phyloP scores from a whole-genome alignment of 495 filamentous ascomycete species.

The Geopyxis carbonaria region DNA sequence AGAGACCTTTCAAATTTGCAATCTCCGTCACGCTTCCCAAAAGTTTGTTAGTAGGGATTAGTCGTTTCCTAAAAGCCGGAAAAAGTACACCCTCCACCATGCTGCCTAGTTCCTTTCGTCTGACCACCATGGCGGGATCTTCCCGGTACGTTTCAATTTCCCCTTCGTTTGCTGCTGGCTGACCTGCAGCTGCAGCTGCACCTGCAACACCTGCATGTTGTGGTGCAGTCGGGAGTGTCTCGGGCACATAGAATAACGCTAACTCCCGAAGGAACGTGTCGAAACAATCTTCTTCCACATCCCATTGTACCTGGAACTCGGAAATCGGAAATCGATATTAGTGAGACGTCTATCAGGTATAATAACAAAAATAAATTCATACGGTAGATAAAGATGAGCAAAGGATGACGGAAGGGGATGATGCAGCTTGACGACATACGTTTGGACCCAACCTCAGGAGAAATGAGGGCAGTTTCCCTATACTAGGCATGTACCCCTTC shows the following conservation, averaged over 20 bases:
- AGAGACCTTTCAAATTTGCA: slow-evolving; percentile 85
- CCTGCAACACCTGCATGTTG: slow-evolving; percentile 18
- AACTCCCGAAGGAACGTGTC: slow-evolving; percentile 69
- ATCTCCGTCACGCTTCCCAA: slow-evolving; percentile 73
- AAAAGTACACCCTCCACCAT: slow-evolving; percentile 59
- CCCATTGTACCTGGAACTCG: slow-evolving; percentile 54
- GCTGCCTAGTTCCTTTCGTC: slow-evolving; percentile 41
- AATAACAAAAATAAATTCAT: no score
- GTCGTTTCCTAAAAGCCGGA: slow-evolving; percentile 60
- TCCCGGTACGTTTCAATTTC: slow-evolving; percentile 23
- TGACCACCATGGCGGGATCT: slow-evolving; percentile 29
- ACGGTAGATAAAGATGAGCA: no score
- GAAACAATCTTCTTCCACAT: slow-evolving; percentile 69
- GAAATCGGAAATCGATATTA: background rate
- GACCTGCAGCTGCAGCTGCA: slow-evolving; percentile 10
- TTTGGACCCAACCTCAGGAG: slow-evolving; percentile 68
- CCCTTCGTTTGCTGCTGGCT: slow-evolving; percentile 6
- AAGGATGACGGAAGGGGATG: no score
- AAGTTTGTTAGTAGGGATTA: slow-evolving; percentile 68
- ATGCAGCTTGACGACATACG: slow-evolving; percentile 20
- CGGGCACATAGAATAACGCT: slow-evolving; percentile 83
- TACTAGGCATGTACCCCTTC: slow-evolving; percentile 70
- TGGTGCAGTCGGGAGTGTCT: slow-evolving; percentile 49
- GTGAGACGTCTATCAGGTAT: no score
- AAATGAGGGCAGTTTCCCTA: slow-evolving; percentile 79